Conservation (phyloP, 2,329 filamentous ascomycete species). For the Canariomyces notabilis region DNA sequence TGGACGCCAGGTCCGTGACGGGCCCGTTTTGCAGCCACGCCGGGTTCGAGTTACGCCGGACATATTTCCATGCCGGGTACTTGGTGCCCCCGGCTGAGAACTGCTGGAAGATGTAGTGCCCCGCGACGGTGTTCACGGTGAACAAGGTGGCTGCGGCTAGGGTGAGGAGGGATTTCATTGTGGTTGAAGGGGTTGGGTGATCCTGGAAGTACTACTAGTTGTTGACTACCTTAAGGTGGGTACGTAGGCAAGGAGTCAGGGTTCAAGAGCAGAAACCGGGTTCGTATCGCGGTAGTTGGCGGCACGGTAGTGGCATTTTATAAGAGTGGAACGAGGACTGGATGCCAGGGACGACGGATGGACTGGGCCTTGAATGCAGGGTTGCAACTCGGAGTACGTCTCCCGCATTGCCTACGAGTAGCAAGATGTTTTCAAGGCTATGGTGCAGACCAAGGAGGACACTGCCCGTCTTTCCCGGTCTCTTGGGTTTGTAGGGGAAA, state of each 20-base stretch:
- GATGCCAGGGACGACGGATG: neutral
- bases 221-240: neutral
- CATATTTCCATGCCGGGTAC: constrained; percentile 35
- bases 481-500: neutral
- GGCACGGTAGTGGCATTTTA: constrained; percentile 5
- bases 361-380: neutral
- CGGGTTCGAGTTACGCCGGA: constrained; percentile 42
- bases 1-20: constrained; percentile 36
- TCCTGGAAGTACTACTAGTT: neutral
- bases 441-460: neutral
- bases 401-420: too few species aligned
- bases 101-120: constrained; percentile 40
- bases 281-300: neutral
- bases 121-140: constrained; percentile 30
- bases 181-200: neutral
- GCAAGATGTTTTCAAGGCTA: too few species aligned
- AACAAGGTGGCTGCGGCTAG: constrained; percentile 22
- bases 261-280: neutral
- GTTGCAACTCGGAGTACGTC: neutral
- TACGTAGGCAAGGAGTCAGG: neutral
- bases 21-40: constrained; percentile 38
- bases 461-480: neutral
- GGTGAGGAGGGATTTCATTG: constrained; percentile 21
- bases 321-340: neutral
- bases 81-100: constrained; percentile 31